Percentiles rank a stretch among this genome's conserved stretches.
These are phyloP conservation scores for Trypanosoma scelopori DNA, from an alignment of 208 protist genomes.

Conservation along the genomic window DNA sequence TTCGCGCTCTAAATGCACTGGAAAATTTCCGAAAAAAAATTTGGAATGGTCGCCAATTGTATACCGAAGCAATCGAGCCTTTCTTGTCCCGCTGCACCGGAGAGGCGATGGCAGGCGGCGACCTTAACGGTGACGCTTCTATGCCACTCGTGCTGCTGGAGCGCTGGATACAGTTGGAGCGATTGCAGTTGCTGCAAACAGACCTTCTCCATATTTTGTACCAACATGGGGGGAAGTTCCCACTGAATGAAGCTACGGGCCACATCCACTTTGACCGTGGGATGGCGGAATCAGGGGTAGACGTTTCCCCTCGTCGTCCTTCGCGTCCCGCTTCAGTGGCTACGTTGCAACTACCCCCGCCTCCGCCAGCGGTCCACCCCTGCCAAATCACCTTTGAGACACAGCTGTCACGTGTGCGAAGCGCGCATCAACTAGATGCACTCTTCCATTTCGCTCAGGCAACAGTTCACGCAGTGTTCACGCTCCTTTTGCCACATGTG, in stretches of 20 bases:
- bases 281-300: background rate
- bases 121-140: background rate
- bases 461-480: slow-evolving; percentile 33
- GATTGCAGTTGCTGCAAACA: slow-evolving; percentile 8
- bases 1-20: slow-evolving; percentile 15
- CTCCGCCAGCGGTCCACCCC: background rate
- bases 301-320: background rate
- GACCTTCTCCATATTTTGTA: slow-evolving; percentile 20
- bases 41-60: background rate
- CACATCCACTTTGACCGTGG: slow-evolving; percentile 11
- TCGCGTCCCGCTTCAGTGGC: background rate
- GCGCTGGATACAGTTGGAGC: slow-evolving; percentile 28
- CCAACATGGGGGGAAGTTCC: background rate
- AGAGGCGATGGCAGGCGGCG: background rate
- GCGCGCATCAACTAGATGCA: slow-evolving; percentile 10
- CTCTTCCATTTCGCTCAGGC: slow-evolving; percentile 28
- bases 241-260: background rate
- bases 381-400: slow-evolving; percentile 23
- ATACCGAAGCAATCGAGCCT: slow-evolving; percentile 25
- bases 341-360: slow-evolving; percentile 3
- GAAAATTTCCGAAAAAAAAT: slow-evolving; percentile 13
- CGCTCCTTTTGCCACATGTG: slow-evolving; percentile 22
- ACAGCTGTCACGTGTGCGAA: slow-evolving; percentile 20
- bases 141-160: slow-evolving; percentile 17
- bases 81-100: slow-evolving; percentile 19